Base-by-base conservation (phyloP, 2,329 filamentous ascomycete genomes). In the Zasmidium cellare region DNA sequence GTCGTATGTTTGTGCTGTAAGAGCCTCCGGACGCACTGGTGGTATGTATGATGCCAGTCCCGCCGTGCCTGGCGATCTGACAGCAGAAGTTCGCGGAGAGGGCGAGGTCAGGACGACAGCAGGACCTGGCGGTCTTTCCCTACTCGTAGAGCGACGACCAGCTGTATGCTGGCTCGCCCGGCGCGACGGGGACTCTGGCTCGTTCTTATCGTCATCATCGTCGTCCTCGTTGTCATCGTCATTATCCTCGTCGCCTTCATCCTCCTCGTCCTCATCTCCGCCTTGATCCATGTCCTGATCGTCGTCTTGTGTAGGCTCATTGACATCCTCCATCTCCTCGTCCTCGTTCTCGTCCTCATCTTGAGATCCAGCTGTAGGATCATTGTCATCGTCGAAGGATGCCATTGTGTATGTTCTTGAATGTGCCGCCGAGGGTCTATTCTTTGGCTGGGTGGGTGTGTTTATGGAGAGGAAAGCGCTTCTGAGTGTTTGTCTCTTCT, bases 1-100 rank as follows among this genome's bases (percentile, higher is more conserved):
- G 72, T 99, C 94, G 78, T 97, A 99, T 1, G 89, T 84, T 44
- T 82, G 79, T 14, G 94, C 93, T 1, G 83, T 87, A 51, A 96
- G 78, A n/a, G 87, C 89, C 70, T 96, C 92, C 11, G 87, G 82
- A 0, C 90, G 85, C n/a, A 92, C 82, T 7, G 63, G 60, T 9
- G 72, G 72, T 62, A 65, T 61, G 41, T 71, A 66, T 7, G 70
- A 69, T 14, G 62, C 65, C 7, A 61, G 52, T 57, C 69, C 53
- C 59, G 55, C 47, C 52, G 55, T 44, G 64, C 69, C 16, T 65
- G 76, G 58, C 64, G 60, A 74, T 67, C 68, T 60, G 9, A 41
- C 58, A 25, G 64, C 57, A 6, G 73, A 65, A 2, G 74, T 76
- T 18, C 71, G 71, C 9, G 73, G 74, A 25, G 79, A 80, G 3